A percentile compares a stretch with the other conserved stretches of the same genome.
Evolutionary conservation across 2,329 filamentous ascomycete genomes (phyloP).

Genomic region (Epichloe glyceriae): DNA sequence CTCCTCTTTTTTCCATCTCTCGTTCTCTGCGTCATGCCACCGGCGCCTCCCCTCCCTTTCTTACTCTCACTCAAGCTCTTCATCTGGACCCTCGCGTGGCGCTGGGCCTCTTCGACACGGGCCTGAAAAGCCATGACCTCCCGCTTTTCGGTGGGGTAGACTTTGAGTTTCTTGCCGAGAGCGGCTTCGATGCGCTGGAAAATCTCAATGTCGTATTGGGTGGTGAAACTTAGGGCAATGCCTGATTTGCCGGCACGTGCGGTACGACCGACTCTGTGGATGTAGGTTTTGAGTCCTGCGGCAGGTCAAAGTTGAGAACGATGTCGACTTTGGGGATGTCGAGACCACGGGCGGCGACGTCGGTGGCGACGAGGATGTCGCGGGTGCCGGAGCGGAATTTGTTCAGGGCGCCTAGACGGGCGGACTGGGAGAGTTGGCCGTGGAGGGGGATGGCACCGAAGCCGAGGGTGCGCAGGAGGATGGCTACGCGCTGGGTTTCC

Average conservation of each 20-base stretch:
- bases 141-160: slow-evolving; percentile 60
- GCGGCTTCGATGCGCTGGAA: slow-evolving; percentile 73
- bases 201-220: slow-evolving; percentile 76
- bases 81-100: slow-evolving; percentile 68
- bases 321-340: slow-evolving; percentile 88
- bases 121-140: slow-evolving; percentile 73
- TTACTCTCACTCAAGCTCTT: slow-evolving; percentile 60
- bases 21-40: slow-evolving; percentile 24
- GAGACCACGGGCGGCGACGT: slow-evolving; percentile 84
- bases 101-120: slow-evolving; percentile 71
- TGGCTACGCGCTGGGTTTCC: slow-evolving; percentile 75
- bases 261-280: slow-evolving; percentile 80
- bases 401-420: slow-evolving; percentile 73
- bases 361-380: slow-evolving; percentile 81
- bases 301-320: slow-evolving; percentile 76
- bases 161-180: slow-evolving; percentile 60
- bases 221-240: slow-evolving; percentile 67
- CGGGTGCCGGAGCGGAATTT: slow-evolving; percentile 77
- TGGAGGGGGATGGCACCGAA: slow-evolving; percentile 88
- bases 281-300: slow-evolving; percentile 76
- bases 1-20: slow-evolving; percentile 27
- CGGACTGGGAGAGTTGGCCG: slow-evolving; percentile 78
- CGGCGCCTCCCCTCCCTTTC: slow-evolving; percentile 41
- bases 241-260: slow-evolving; percentile 78
- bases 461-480: slow-evolving; percentile 70